A percentile compares a stretch with the other conserved stretches of the same genome.
Conservation (phyloP, 495 filamentous ascomycete species). For the Podospora pseudopauciseta region DNA sequence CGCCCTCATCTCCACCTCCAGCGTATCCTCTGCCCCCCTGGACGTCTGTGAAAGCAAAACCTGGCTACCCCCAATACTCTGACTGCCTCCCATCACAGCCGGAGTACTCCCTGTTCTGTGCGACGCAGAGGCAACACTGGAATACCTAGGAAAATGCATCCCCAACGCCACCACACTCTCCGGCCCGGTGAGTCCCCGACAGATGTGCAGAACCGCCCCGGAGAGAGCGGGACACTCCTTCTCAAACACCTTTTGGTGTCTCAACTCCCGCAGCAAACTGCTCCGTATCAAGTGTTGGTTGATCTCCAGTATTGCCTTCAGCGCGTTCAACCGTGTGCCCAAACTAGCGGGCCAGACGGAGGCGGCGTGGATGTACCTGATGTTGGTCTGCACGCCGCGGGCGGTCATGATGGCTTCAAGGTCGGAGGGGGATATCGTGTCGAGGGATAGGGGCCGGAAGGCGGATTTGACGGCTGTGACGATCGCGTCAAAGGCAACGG, state of each 20-base stretch:
- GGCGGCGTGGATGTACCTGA: conserved; percentile 3
- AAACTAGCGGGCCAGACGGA: conserved; percentile 3
- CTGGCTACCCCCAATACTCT: conserved; percentile 1
- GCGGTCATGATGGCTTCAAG: neutral
- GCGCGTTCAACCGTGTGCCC: conserved; percentile 1
- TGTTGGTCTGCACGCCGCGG: conserved; percentile 1
- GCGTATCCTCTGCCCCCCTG: neutral
- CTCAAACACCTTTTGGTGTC: neutral
- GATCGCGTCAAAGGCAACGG: neutral
- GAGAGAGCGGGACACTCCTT: neutral
- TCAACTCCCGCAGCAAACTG: neutral
- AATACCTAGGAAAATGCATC: conserved; percentile 3
- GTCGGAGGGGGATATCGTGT: neutral
- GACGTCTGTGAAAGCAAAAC: neutral
- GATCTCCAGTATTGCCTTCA: conserved; percentile 2
- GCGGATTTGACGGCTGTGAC: neutral
- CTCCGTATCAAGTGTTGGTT: conserved; percentile 1
- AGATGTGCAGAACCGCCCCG: neutral
- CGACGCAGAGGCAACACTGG: neutral
- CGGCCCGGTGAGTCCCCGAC: neutral
- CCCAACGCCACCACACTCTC: conserved; percentile 6
- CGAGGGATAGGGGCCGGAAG: neutral
- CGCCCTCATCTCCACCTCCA: conserved; percentile 3
- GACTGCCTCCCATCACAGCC: neutral
- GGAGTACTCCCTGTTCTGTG: neutral